Evolutionary conservation across 73 alveolate genomes (phyloP).

Genomic region (Uronychia setigera): DNA sequence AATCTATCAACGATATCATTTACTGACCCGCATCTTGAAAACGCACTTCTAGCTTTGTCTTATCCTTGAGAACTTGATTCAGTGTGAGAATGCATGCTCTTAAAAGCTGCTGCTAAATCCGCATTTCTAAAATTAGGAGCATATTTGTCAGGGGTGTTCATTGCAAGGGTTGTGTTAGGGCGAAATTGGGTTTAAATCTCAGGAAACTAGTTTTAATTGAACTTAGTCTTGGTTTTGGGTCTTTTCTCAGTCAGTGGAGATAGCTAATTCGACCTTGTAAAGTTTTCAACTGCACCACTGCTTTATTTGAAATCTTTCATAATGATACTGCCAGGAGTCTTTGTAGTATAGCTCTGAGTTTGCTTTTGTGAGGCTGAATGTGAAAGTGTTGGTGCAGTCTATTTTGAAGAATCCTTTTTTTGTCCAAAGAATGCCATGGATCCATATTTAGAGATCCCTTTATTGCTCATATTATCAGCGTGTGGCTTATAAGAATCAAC

Average conservation of each 20-base stretch:
- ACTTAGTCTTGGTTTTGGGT: background rate
- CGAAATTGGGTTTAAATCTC: background rate
- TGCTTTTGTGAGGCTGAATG: too few species aligned
- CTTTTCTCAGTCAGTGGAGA: background rate
- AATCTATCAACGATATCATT: background rate
- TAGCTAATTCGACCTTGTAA: too few species aligned
- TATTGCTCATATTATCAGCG: too few species aligned
- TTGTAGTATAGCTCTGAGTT: too few species aligned
- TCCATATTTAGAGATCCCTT: background rate
- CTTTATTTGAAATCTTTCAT: too few species aligned
- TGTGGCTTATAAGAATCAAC: background rate
- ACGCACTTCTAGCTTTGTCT: background rate
- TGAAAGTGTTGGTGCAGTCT: too few species aligned
- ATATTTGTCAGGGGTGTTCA: background rate
- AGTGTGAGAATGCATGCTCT: background rate
- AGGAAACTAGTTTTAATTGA: background rate
- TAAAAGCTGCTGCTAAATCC: background rate
- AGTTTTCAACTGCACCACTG: too few species aligned
- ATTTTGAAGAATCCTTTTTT: background rate
- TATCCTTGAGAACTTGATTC: background rate
- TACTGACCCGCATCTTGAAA: background rate
- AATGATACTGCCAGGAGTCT: too few species aligned
- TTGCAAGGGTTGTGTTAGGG: background rate
- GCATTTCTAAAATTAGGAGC: background rate
- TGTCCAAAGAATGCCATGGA: background rate